Evolutionary conservation across 2,329 filamentous ascomycete species (phyloP).

Genomic region (Davidsoniella australis): DNA sequence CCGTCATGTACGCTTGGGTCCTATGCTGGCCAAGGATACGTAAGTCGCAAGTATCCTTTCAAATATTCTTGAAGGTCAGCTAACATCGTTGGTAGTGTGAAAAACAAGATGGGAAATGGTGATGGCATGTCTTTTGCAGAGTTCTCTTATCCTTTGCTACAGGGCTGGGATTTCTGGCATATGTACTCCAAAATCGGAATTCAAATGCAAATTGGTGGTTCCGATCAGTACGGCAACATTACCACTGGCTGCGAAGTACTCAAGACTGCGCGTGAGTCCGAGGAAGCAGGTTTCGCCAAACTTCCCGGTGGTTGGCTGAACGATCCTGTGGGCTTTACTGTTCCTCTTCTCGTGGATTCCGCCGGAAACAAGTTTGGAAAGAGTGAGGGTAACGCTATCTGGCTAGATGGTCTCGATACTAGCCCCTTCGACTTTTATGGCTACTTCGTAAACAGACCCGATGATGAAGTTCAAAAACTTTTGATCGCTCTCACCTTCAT

Average conservation of each 20-base stretch:
- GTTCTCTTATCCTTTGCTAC: conserved; percentile 81
- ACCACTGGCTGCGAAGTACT: conserved; percentile 74
- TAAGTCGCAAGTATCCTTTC: conserved; percentile 27
- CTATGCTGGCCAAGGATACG: conserved; percentile 81
- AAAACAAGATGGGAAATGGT: conserved; percentile 64
- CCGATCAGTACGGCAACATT: conserved; percentile 95
- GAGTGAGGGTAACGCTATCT: conserved; percentile 81
- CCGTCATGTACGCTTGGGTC: conserved; percentile 55
- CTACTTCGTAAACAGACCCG: conserved; percentile 71
- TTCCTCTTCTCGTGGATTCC: conserved; percentile 72
- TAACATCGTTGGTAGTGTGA: conserved; percentile 35
- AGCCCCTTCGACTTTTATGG: conserved; percentile 73
- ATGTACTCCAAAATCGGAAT: conserved; percentile 51
- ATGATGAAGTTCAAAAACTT: conserved; percentile 64
- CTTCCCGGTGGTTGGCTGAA: conserved; percentile 28
- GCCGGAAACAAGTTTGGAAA: conserved; percentile 88
- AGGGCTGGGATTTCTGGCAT: conserved; percentile 94
- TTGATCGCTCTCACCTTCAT: conserved; percentile 86
- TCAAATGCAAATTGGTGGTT: conserved; percentile 82
- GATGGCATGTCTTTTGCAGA: conserved; percentile 91
- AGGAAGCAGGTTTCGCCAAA: conserved; percentile 27
- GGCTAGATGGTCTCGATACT: conserved; percentile 73
- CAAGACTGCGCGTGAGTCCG: conserved; percentile 49
- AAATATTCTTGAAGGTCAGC: background rate
- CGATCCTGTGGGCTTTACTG: conserved; percentile 70